phyloP scores from a whole-genome alignment of 495 filamentous ascomycete species.

The Neurospora sp. region DNA sequence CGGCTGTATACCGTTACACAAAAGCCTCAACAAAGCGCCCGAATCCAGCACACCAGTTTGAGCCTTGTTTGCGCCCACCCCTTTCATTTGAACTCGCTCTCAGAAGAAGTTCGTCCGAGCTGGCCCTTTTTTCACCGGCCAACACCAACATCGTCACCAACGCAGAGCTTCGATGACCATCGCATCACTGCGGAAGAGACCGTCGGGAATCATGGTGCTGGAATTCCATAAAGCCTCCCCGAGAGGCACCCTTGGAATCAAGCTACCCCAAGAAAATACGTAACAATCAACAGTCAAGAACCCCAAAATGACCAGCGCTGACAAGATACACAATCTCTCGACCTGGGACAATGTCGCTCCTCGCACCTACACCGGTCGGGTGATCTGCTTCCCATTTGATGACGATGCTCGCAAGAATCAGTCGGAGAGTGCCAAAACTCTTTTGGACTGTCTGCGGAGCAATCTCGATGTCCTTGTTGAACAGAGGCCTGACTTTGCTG shows the following conservation, averaged over 20 bases:
- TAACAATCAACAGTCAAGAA: background rate
- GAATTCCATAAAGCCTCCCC: background rate
- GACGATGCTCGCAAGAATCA: constrained; percentile 4
- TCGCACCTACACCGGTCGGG: constrained; percentile 24
- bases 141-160: background rate
- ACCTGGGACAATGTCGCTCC: constrained; percentile 26
- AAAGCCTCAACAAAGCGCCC: background rate
- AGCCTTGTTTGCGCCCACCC: background rate
- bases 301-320: background rate
- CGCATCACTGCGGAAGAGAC: background rate
- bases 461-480: constrained; percentile 15
- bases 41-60: background rate
- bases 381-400: constrained; percentile 26
- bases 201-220: background rate
- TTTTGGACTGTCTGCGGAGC: constrained; percentile 2
- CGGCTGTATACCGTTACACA: background rate
- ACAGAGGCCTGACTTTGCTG: constrained; percentile 24
- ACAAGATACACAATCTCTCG: constrained; percentile 6
- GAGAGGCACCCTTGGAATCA: background rate
- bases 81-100: background rate
- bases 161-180: background rate
- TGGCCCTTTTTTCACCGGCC: background rate
- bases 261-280: background rate
- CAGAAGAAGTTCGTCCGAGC: background rate
- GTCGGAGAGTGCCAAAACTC: constrained; percentile 12